These are phyloP conservation scores for Geum urbanum DNA, from an alignment of 306 rosid species.

Conservation along the genomic window DNA sequence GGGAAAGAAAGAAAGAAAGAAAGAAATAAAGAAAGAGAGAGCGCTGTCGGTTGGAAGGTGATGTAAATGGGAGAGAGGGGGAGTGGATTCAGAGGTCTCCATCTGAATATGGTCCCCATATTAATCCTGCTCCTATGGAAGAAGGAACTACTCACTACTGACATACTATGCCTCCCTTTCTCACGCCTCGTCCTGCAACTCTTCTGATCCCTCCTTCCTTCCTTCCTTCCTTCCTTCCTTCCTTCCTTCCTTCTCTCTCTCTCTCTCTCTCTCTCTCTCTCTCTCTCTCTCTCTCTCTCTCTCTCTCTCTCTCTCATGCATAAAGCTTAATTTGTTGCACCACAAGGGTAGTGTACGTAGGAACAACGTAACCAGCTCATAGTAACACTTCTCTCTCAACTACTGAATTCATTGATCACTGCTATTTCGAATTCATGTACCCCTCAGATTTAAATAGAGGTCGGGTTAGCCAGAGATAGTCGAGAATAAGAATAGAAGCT, in stretches of 20 bases:
- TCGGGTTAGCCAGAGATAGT: neutral
- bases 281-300: slow-evolving; percentile 22
- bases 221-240: too few relatives aligned
- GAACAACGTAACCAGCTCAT: slow-evolving; percentile 20
- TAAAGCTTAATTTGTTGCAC: slow-evolving; percentile 42
- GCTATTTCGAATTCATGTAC: slow-evolving; percentile 16
- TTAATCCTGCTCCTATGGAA: slow-evolving; percentile 39
- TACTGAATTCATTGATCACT: neutral
- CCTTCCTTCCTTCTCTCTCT: too few relatives aligned
- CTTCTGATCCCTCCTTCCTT: slow-evolving; percentile 22
- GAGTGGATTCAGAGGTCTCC: slow-evolving; percentile 51
- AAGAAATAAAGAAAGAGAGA: neutral
- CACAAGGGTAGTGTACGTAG: slow-evolving; percentile 45
- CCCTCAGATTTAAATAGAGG: slow-evolving; percentile 15
- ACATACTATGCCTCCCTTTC: slow-evolving; percentile 63
- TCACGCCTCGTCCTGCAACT: slow-evolving; percentile 58
- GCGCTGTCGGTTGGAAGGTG: slow-evolving; percentile 35
- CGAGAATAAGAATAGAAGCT: slow-evolving; percentile 10
- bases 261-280: slow-evolving; percentile 6
- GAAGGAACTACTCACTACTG: slow-evolving; percentile 40
- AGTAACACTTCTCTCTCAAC: slow-evolving; percentile 25
- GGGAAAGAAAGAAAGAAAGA: neutral
- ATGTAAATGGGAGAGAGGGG: slow-evolving; percentile 24
- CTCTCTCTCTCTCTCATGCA: slow-evolving; percentile 13
- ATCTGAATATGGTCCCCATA: slow-evolving; percentile 49